Conservation (phyloP, 2,329 filamentous ascomycete species). For the Tolypocladium endophyticum region DNA sequence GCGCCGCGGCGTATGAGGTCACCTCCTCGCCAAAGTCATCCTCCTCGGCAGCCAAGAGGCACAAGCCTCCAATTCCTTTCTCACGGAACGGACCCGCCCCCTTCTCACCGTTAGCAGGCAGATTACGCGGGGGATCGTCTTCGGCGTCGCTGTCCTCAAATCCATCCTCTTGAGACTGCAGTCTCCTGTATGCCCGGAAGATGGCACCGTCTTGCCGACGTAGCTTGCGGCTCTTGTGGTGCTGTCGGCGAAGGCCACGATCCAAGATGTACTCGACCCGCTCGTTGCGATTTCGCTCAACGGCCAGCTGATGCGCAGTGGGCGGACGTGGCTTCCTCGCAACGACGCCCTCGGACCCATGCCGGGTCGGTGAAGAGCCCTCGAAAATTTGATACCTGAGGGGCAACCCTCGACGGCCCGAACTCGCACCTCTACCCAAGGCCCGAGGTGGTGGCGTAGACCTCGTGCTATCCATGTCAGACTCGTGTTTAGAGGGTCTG, state of each 20-base stretch:
- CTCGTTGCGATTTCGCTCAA: slow-evolving; percentile 67
- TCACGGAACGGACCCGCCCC: slow-evolving; percentile 36
- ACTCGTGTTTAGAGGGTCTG: slow-evolving; percentile 50
- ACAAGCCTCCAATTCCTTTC: slow-evolving; percentile 52
- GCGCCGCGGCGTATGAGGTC: slow-evolving; percentile 52
- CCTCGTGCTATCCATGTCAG: slow-evolving; percentile 32
- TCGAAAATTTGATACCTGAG: slow-evolving; percentile 52
- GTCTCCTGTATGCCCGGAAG: slow-evolving; percentile 53
- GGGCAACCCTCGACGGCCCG: slow-evolving; percentile 17
- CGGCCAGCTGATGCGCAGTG: slow-evolving; percentile 72
- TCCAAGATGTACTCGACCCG: slow-evolving; percentile 76
- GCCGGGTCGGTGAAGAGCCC: slow-evolving; percentile 47
- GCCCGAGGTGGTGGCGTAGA: slow-evolving; percentile 30
- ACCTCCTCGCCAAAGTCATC: slow-evolving; percentile 73
- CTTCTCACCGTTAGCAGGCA: slow-evolving; percentile 17
- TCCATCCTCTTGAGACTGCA: slow-evolving; percentile 42
- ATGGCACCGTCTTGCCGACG: slow-evolving; percentile 57
- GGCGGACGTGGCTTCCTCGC: slow-evolving; percentile 60
- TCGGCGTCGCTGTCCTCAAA: slow-evolving; percentile 57
- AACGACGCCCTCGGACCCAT: slow-evolving; percentile 43
- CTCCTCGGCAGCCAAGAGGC: slow-evolving; percentile 47
- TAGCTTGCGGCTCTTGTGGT: slow-evolving; percentile 50
- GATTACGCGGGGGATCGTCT: slow-evolving; percentile 24
- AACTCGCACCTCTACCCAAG: slow-evolving; percentile 11
- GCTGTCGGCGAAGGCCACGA: slow-evolving; percentile 56